Base-by-base conservation (phyloP, 192 early-diverging fungal species). In the Gamsiella multidivaricata region DNA sequence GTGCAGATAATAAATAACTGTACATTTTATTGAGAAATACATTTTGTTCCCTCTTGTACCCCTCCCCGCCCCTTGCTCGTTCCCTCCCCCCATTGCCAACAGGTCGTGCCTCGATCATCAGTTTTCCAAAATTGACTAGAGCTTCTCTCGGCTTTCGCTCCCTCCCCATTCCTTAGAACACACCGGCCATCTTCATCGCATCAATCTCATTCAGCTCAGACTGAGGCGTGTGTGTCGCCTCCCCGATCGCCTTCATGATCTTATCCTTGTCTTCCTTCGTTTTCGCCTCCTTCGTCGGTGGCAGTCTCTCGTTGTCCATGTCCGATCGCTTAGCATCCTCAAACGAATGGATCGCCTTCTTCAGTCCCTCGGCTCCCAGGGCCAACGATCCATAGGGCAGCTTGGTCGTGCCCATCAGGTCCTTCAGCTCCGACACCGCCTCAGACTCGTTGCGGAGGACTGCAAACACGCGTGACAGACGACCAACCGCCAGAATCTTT, bases 401-500 rank as follows among this genome's bases (percentile, higher is more conserved):
- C 32, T 85, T 87, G 32, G 90, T 86, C n/a, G 90, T 92, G 23
- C 94, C 94, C 79, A 96, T 86, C 32, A 96, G 80, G 28, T 87
- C 89, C 83, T 98, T 99, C 60, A 99, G 84, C 80, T 99, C 97
- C 79, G 91, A 93, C 50, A 99, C 92, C 51, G 87, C 88, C 80
- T 99, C 96, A 45, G 92, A 92, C 79, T 98, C 96, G 45, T 94
- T 89, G 65, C 97, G 89, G 41, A 99, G 85, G 8, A 95, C 90
- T 28, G 91, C 89, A 89, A 97, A 99, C 17, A 94, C 90, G 26
- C 93, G 83, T 14, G 97, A 90, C 82, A 99, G 92, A 54, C 92
- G 89, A 53, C 96, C 96, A 33, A 99, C 88, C 18, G 97, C 97
- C 67, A 93, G 75, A 69, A 99, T 97, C 80, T 96, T 96, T 78